phyloP scores from a whole-genome alignment of 1,139 yeast species.

The Sugiyamaella novakii region DNA sequence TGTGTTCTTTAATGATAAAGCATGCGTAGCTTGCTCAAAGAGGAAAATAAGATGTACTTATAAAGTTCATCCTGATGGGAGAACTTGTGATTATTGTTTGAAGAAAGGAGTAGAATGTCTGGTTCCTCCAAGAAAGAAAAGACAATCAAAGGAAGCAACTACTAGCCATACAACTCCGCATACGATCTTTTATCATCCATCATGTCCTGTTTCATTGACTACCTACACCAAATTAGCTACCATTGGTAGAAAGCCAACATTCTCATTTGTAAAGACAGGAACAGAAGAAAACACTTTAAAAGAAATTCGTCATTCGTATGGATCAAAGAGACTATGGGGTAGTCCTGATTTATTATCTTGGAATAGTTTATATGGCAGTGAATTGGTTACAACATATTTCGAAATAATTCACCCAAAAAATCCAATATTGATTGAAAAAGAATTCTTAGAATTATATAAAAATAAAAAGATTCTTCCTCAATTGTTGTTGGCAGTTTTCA shows the following conservation, averaged over 20 bases:
- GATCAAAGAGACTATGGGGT: constrained; percentile 1
- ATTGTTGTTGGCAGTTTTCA: neutral
- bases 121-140: constrained; percentile 5
- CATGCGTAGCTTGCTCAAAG: constrained; percentile 4
- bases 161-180: neutral
- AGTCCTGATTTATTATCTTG: constrained; percentile 4
- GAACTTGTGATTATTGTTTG: constrained; percentile 3
- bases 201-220: constrained; percentile 2
- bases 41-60: constrained; percentile 3
- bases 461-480: constrained; percentile 2
- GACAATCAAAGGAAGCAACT: neutral
- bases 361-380: constrained; percentile 1
- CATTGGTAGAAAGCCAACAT: neutral
- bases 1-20: constrained; percentile 2
- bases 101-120: constrained; percentile 3
- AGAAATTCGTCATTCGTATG: neutral
- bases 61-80: neutral
- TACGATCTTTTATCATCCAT: constrained; percentile 6
- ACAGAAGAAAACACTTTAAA: neutral
- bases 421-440: neutral
- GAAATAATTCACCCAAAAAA: neutral
- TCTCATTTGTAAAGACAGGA: neutral
- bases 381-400: constrained; percentile 1
- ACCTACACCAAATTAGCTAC: neutral
- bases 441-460: neutral